Conservation (phyloP, 2,329 filamentous ascomycete genomes). For the Alternaria sp. region DNA sequence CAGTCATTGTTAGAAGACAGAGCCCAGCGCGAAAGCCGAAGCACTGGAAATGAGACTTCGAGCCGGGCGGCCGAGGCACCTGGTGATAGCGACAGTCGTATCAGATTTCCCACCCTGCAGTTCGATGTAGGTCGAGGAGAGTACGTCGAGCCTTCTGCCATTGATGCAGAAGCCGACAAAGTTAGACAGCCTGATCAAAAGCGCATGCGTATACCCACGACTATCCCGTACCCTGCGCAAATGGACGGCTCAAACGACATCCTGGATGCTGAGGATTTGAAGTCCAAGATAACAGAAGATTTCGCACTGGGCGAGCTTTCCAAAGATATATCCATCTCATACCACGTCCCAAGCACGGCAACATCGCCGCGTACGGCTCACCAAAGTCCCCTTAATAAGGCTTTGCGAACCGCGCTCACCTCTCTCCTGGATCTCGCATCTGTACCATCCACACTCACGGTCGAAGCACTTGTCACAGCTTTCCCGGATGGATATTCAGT, state of each 20-base stretch:
- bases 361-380: neutral
- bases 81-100: neutral
- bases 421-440: constrained; percentile 9
- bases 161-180: neutral
- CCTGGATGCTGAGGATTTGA: neutral
- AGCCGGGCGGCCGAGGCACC: no score
- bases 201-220: constrained; percentile 33
- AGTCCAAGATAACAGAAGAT: constrained; percentile 6
- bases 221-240: neutral
- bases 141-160: neutral
- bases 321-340: constrained; percentile 19
- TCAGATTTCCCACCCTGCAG: neutral
- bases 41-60: accelerated
- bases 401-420: constrained; percentile 23
- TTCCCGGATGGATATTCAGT: constrained; percentile 58
- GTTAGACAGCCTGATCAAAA: neutral
- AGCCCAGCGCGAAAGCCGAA: neutral
- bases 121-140: constrained; percentile 1
- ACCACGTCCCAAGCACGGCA: neutral
- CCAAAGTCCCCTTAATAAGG: constrained; percentile 33
- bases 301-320: constrained; percentile 17
- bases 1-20: neutral
- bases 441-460: constrained; percentile 10
- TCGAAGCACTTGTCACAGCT: constrained; percentile 18
- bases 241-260: neutral